Evolutionary conservation across 345 rosid genomes (phyloP).

Genomic region (Brassica juncea): DNA sequence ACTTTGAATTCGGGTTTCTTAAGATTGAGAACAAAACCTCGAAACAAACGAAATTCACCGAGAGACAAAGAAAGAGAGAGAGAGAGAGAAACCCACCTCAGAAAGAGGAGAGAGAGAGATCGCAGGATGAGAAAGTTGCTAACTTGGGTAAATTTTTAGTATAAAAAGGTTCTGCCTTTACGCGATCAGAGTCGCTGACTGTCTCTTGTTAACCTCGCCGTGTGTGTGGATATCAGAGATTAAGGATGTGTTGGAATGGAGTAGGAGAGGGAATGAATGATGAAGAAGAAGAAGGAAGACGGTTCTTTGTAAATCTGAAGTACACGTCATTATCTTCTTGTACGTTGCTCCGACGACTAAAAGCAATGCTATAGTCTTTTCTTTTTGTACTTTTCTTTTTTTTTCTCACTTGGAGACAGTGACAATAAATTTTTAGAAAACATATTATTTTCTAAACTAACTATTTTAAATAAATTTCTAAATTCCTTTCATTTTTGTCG

Average conservation of each 20-base stretch:
- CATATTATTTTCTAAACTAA: too few species aligned
- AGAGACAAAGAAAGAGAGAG: not conserved
- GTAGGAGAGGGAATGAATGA: not conserved
- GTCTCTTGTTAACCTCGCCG: not conserved
- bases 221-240: constrained; percentile 22
- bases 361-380: not conserved
- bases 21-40: constrained; percentile 3
- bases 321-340: constrained; percentile 7
- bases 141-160: not conserved
- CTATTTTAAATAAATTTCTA: too few species aligned
- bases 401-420: not conserved
- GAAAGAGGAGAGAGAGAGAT: constrained; percentile 5
- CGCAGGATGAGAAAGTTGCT: not conserved
- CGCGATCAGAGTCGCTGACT: constrained; percentile 17
- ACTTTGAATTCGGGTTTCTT: constrained; percentile 19
- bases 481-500: too few species aligned
- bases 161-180: constrained; percentile 16
- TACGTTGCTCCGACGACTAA: constrained; percentile 6
- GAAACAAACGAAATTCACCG: not conserved
- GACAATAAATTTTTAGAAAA: too few species aligned
- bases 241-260: constrained; percentile 31
- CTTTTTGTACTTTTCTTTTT: not conserved
- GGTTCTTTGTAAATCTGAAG: constrained; percentile 28
- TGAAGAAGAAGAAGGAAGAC: constrained; percentile 13
- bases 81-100: constrained; percentile 39